Evolutionary conservation across 495 filamentous ascomycete genomes (phyloP).

Genomic region (Xylaria flabelliformis): DNA sequence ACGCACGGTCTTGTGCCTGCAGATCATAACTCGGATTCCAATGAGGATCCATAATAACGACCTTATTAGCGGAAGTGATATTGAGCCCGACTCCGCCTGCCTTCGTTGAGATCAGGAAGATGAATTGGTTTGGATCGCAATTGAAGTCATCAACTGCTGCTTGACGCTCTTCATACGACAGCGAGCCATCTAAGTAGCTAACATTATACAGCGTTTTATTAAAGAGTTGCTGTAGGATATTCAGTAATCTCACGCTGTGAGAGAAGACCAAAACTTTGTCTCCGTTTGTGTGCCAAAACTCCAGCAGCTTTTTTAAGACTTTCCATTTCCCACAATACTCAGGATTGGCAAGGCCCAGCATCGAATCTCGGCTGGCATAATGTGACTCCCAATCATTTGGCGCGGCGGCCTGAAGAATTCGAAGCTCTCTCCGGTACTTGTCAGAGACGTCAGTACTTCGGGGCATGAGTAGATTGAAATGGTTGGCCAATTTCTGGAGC

Average conservation of each 20-base stretch:
- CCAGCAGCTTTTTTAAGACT: constrained; percentile 82
- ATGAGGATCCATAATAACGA: constrained; percentile 95
- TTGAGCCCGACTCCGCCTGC: constrained; percentile 89
- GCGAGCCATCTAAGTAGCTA: constrained; percentile 86
- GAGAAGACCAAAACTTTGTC: constrained; percentile 96
- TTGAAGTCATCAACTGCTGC: constrained; percentile 91
- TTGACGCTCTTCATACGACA: constrained; percentile 86
- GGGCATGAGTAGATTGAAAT: constrained; percentile 88
- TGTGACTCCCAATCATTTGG: constrained; percentile 80
- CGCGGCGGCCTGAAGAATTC: constrained; percentile 74
- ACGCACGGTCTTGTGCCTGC: constrained; percentile 95
- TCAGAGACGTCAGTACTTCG: constrained; percentile 68
- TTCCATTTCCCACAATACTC: constrained; percentile 99
- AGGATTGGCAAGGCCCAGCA: constrained; percentile 83
- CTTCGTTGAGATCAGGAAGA: constrained; percentile 94
- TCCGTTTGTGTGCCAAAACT: constrained; percentile 86
- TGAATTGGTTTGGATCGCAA: constrained; percentile 83
- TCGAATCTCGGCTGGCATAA: constrained; percentile 75
- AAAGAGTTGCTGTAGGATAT: constrained; percentile 87
- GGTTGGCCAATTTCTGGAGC: constrained; percentile 89
- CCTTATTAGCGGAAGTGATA: constrained; percentile 97
- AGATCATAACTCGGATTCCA: constrained; percentile 96
- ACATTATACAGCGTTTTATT: constrained; percentile 89
- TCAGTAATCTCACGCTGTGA: constrained; percentile 83
- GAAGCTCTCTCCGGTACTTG: constrained; percentile 82